Evolutionary conservation across 2,329 filamentous ascomycete species (phyloP).

Genomic region (Colletotrichum falcatum): DNA sequence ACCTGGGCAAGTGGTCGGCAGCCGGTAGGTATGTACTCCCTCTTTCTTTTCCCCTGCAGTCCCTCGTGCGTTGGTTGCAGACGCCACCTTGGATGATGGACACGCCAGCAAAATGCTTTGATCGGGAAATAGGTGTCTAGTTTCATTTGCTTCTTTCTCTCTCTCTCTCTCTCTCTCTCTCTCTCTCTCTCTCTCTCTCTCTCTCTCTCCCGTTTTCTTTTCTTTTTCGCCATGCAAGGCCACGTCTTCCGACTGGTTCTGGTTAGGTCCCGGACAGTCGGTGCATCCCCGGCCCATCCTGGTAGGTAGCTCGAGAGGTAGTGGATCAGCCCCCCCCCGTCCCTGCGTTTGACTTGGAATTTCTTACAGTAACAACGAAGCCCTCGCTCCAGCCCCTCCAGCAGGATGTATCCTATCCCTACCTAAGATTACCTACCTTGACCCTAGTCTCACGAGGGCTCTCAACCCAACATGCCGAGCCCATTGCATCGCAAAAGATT

Average conservation of each 20-base stretch:
- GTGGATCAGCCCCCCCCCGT: not conserved
- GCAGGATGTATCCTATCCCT: not conserved
- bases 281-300: not conserved
- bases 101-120: not conserved
- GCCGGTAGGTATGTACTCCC: not conserved
- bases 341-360: not conserved
- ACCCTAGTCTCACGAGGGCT: not conserved
- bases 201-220: too few relatives aligned
- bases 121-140: not conserved
- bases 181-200: too few relatives aligned
- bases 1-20: not conserved
- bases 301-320: not conserved
- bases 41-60: not conserved
- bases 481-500: not conserved
- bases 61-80: not conserved
- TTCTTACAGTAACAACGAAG: not conserved
- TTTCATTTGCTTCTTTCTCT: too few relatives aligned
- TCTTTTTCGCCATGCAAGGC: not conserved
- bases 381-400: not conserved
- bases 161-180: too few relatives aligned
- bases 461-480: not conserved
- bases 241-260: not conserved
- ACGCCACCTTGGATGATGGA: not conserved
- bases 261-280: not conserved
- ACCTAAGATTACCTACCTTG: not conserved